These are phyloP conservation scores for Pyrenophora graminea DNA, from an alignment of 2,329 filamentous ascomycete species.

Conservation along the genomic window DNA sequence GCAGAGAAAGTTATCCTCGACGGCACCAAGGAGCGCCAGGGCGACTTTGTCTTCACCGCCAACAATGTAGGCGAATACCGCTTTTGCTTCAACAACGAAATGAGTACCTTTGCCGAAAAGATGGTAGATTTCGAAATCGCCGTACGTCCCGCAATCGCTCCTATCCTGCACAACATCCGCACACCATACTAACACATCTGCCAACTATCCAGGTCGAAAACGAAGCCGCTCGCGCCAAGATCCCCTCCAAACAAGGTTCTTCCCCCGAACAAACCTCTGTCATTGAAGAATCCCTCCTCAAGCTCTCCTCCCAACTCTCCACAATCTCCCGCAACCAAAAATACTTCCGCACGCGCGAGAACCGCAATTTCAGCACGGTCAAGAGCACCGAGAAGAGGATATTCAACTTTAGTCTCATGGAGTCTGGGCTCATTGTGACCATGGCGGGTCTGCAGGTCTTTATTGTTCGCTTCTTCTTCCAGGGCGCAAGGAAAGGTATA, in stretches of 20 bases:
- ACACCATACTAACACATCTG: constrained; percentile 3
- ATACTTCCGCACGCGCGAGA: constrained; percentile 98
- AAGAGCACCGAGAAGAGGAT: constrained; percentile 93
- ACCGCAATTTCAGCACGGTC: constrained; percentile 98
- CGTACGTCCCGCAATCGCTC: constrained; percentile 57
- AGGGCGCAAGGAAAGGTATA: constrained; percentile 71
- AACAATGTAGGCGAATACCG: constrained; percentile 85
- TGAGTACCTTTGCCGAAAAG: constrained; percentile 98
- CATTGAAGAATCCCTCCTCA: constrained; percentile 93
- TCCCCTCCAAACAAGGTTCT: constrained; percentile 87
- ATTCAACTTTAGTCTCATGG: constrained; percentile 95
- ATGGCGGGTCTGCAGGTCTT: constrained; percentile 98
- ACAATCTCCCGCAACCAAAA: constrained; percentile 97
- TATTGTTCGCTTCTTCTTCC: constrained; percentile 98
- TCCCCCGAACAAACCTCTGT: constrained; percentile 85
- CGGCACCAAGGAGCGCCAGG: constrained; percentile 89
- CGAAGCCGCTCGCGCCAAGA: constrained; percentile 74
- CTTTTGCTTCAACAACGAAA: constrained; percentile 98
- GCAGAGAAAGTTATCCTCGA: constrained; percentile 79
- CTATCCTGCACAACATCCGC: not conserved
- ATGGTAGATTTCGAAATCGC: constrained; percentile 97
- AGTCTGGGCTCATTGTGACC: constrained; percentile 85
- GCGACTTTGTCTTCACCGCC: constrained; percentile 96
- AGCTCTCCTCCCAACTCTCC: constrained; percentile 88
- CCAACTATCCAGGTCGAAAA: constrained; percentile 74